Evolutionary conservation across 169 alveolate species (phyloP).

Genomic region (Theileria annulata): DNA sequence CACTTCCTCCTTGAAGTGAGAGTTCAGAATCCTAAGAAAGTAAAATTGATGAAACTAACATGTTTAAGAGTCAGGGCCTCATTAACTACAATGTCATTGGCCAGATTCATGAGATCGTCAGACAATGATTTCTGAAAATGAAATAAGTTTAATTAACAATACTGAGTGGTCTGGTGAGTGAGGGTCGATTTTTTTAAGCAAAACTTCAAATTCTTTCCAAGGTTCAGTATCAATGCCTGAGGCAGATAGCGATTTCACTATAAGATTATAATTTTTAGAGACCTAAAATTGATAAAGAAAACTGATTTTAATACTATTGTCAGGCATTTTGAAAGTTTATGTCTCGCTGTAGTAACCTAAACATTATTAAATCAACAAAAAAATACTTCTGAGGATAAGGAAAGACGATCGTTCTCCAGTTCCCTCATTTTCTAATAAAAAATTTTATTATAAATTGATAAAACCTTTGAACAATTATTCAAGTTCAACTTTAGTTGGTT

Average conservation of each 20-base stretch:
- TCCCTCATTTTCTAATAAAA: conserved; percentile 6
- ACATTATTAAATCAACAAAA: neutral
- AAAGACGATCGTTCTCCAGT: neutral
- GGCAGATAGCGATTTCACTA: neutral
- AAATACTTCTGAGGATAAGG: conserved; percentile 3
- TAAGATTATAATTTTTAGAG: neutral
- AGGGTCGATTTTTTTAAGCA: neutral
- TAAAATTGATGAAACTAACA: neutral
- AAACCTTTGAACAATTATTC: conserved; percentile 4
- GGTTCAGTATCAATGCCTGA: conserved; percentile 5
- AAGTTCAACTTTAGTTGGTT: conserved; percentile 8
- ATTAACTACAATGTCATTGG: neutral
- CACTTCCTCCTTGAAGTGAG: conserved; percentile 3
- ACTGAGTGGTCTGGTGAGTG: conserved; percentile 7
- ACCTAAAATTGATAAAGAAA: neutral
- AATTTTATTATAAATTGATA: neutral
- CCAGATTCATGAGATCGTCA: neutral
- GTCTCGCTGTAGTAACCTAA: neutral
- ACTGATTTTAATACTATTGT: neutral
- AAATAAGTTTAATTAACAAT: neutral
- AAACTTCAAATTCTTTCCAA: conserved; percentile 8
- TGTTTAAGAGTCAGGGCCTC: conserved; percentile 5
- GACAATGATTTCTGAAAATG: neutral
- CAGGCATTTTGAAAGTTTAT: neutral
- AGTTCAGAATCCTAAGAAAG: neutral